Conservation (phyloP, 2,329 filamentous ascomycete genomes). For the Alternaria burnsii region DNA sequence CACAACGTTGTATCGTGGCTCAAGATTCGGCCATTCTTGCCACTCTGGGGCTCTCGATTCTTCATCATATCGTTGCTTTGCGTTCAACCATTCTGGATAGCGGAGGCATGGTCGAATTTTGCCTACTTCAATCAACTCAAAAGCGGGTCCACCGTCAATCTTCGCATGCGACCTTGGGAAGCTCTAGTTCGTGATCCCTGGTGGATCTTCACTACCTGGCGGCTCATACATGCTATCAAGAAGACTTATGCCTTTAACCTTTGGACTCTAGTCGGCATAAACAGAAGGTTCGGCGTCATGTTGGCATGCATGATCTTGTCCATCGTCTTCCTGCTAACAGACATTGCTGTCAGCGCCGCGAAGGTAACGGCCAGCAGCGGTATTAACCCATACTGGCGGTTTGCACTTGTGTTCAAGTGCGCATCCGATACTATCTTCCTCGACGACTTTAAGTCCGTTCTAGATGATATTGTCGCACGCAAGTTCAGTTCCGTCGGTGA, state of each 20-base stretch:
- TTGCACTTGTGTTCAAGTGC: conserved; percentile 49
- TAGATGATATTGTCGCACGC: conserved; percentile 42
- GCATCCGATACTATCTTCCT: conserved; percentile 49
- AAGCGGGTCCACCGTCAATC: conserved; percentile 37
- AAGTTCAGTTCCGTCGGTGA: conserved; percentile 34
- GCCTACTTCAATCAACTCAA: conserved; percentile 44
- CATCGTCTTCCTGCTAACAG: conserved; percentile 43
- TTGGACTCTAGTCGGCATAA: conserved; percentile 37
- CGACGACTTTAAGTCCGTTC: conserved; percentile 48
- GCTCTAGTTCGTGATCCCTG: conserved; percentile 45
- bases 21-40: conserved; percentile 47
- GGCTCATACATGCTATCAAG: conserved; percentile 42
- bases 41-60: conserved; percentile 43
- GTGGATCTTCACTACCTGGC: conserved; percentile 51
- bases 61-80: conserved; percentile 44
- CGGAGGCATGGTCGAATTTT: conserved; percentile 48
- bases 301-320: conserved; percentile 45
- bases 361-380: conserved; percentile 36
- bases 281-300: conserved; percentile 46
- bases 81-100: conserved; percentile 49
- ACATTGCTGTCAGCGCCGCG: conserved; percentile 42
- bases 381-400: conserved; percentile 49
- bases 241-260: conserved; percentile 45
- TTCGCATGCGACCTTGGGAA: conserved; percentile 43
- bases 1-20: conserved; percentile 49